Evolutionary conservation across 495 filamentous ascomycete species (phyloP), one percentile per base, ranked within the genome.

Genomic region (Clavariopsis aquatica): DNA sequence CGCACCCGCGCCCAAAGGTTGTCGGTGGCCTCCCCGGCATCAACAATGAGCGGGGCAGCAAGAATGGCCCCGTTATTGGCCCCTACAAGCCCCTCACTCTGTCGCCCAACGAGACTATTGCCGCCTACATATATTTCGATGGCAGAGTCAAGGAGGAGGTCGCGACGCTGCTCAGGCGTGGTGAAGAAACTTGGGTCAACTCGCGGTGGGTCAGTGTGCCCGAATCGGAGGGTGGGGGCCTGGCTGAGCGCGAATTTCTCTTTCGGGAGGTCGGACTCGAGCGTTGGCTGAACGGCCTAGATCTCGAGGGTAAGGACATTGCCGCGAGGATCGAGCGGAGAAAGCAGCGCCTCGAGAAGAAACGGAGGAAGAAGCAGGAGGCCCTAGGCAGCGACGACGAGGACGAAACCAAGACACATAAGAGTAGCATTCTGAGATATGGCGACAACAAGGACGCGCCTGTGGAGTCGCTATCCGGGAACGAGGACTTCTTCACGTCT

Each of bases 71-170:
- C 31, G 77, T 84, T 28, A 85, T 96, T n/a, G 83, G 81, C 46
- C 91, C 92, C 0, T 99, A 99, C 74, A 86, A 91, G 60, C 89
- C 93, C 2, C 81, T 95, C 76, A 97, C 93, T 6, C 85, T 86
- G 41, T 93, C 90, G 23, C 85, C 89, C 52, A 96, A 97, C 72
- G 94, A 98, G 77, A 97, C 95, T 1, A 91, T 99, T 57, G 94
- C 94, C 19, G 94, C 94, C 13, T 99, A 99, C 72, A 97, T 99
- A 60, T 98, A 98, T 79, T 99, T 99, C 71, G 94, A 99, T 75
- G 94, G 94, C 13, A 81, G 95, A 52, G 82, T 85, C 28, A 98
- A 99, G 76, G 94, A 99, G 70, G 94, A 99, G 74, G 96, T 98
- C 17, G 94, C 94, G 58, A 99, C 94, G 31, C 78, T 99, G 45